Evolutionary conservation across 2,329 filamentous ascomycete species (phyloP).

Genomic region (Cercospora canescens): DNA sequence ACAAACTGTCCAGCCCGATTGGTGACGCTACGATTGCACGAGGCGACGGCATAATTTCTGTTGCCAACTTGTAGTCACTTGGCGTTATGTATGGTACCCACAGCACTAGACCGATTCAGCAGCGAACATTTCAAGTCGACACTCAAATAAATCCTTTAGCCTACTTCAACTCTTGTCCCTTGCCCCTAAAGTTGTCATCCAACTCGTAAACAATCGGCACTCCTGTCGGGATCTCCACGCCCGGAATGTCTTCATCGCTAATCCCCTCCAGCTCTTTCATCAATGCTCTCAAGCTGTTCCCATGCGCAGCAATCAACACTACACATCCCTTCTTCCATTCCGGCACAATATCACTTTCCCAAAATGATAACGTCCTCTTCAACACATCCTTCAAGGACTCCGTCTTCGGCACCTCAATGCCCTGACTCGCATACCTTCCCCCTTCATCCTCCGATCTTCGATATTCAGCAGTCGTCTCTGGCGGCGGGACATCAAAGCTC

Average conservation of each 20-base stretch:
- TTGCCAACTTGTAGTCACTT: background rate
- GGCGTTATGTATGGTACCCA: background rate
- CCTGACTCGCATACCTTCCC: background rate
- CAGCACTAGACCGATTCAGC: background rate
- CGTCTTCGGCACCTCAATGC: background rate
- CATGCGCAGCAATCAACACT: background rate
- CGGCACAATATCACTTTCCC: background rate
- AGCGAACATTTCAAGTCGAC: background rate
- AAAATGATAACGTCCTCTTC: background rate
- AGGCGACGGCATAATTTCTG: conserved; percentile 16
- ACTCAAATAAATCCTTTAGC: background rate
- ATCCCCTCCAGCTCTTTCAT: background rate
- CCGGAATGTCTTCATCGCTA: background rate
- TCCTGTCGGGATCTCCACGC: background rate
- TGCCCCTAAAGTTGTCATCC: background rate
- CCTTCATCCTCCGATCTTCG: background rate
- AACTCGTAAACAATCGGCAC: background rate
- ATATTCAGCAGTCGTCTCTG: background rate
- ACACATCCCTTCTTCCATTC: background rate
- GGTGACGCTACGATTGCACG: conserved; percentile 30
- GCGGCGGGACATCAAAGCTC: background rate
- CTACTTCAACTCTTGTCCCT: background rate
- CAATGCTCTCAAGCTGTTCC: background rate
- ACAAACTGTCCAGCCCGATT: conserved; percentile 31
- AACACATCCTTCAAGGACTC: background rate